Evolutionary conservation across 2,329 filamentous ascomycete species (phyloP).

Genomic region (Sclerotiophoma versabilis): DNA sequence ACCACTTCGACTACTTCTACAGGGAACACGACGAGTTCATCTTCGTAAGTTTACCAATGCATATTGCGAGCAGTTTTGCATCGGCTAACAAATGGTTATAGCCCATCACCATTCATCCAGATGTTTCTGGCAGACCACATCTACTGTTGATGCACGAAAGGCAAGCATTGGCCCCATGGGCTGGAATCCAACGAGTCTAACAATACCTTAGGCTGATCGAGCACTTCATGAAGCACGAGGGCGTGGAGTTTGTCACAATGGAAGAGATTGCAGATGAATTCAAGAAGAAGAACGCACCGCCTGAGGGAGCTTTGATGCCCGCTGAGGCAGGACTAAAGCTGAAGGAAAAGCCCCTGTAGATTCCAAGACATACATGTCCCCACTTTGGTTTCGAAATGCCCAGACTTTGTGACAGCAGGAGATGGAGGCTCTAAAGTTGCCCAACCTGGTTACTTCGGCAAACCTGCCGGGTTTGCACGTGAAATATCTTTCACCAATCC

Average conservation of each 20-base stretch:
- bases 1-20: conserved; percentile 77
- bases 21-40: conserved; percentile 78
- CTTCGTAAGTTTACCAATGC: conserved; percentile 62
- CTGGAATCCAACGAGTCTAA: neutral
- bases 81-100: neutral
- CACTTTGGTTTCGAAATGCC: neutral
- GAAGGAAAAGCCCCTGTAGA: conserved; percentile 34
- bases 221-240: conserved; percentile 68
- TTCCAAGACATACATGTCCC: neutral
- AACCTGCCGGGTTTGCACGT: neutral
- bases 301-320: conserved; percentile 67
- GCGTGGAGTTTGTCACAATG: conserved; percentile 73
- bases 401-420: neutral
- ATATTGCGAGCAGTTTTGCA: neutral
- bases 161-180: conserved; percentile 41
- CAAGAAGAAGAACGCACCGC: conserved; percentile 67
- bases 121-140: conserved; percentile 70
- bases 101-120: conserved; percentile 78
- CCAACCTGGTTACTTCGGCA: conserved; percentile 1
- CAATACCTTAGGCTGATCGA: conserved; percentile 62
- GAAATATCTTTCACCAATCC: too few relatives aligned
- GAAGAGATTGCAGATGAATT: conserved; percentile 76
- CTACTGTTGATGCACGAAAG: conserved; percentile 75
- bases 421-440: neutral
- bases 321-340: conserved; percentile 62